phyloP scores from a whole-genome alignment of 441 rosid genomes.

The Kokia cookei region DNA sequence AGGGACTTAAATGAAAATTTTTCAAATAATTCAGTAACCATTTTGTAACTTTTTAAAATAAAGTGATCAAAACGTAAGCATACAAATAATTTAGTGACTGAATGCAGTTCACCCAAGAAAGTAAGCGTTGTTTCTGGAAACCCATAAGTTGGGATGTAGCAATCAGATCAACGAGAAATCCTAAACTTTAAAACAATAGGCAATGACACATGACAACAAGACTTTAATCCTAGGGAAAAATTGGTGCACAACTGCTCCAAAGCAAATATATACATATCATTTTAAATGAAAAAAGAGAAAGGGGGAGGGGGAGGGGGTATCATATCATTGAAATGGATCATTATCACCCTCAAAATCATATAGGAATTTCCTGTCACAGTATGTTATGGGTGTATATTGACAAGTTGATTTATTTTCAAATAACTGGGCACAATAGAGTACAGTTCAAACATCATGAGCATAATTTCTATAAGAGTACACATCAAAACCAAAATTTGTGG shows the following conservation, averaged over 20 bases:
- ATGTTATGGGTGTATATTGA: background rate
- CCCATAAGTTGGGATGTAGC: background rate
- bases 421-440: background rate
- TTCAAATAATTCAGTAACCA: too few species aligned
- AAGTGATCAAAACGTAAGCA: fast-evolving
- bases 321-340: background rate
- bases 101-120: too few species aligned
- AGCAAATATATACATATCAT: background rate
- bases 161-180: background rate
- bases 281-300: too few species aligned
- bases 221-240: background rate
- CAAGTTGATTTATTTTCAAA: background rate
- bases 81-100: too few species aligned
- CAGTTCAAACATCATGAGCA: background rate
- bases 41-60: too few species aligned
- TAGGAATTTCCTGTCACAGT: background rate
- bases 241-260: background rate
- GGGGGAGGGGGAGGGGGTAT: too few species aligned
- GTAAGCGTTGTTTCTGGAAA: background rate
- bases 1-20: too few species aligned
- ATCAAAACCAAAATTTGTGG: background rate
- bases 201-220: background rate
- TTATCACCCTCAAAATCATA: background rate
- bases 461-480: background rate
- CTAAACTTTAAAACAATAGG: background rate